Percentiles rank a stretch among this genome's conserved stretches.
phyloP scores from a whole-genome alignment of 2,329 filamentous ascomycete genomes.

The Lizonia empirigonia region DNA sequence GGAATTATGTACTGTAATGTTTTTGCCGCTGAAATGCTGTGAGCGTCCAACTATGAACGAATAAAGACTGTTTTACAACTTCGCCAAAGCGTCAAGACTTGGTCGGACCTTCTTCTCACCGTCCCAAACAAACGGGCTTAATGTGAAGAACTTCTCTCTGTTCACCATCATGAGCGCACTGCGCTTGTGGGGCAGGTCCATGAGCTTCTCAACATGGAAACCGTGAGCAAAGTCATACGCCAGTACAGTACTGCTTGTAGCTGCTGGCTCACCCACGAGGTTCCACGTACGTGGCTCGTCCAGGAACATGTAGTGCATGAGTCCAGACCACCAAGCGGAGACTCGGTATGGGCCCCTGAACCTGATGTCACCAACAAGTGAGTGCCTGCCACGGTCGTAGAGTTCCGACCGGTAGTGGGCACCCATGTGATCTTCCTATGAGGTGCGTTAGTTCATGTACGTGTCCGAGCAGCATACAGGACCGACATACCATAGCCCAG shows the following conservation, averaged over 20 bases:
- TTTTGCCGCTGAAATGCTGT: slow-evolving; percentile 2
- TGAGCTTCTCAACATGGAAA: slow-evolving; percentile 72
- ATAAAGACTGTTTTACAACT: slow-evolving; percentile 26
- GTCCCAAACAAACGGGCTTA: slow-evolving; percentile 60
- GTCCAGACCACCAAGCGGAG: slow-evolving; percentile 62
- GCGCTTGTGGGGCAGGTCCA: slow-evolving; percentile 74
- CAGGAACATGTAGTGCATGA: slow-evolving; percentile 65
- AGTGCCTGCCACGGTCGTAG: slow-evolving; percentile 66
- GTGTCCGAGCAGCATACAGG: neutral
- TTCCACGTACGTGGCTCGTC: slow-evolving; percentile 62
- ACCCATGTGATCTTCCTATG: slow-evolving; percentile 64
- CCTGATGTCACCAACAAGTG: slow-evolving; percentile 61
- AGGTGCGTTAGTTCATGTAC: slow-evolving; percentile 22
- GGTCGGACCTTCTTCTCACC: slow-evolving; percentile 44
- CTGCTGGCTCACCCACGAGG: slow-evolving; percentile 72
- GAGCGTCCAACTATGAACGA: neutral
- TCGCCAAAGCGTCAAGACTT: slow-evolving; percentile 42
- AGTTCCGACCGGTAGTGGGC: slow-evolving; percentile 62
- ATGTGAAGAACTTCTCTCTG: slow-evolving; percentile 71
- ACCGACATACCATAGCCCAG: slow-evolving; percentile 66
- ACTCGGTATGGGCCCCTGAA: slow-evolving; percentile 63
- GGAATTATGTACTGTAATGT: neutral
- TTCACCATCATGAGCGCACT: slow-evolving; percentile 70
- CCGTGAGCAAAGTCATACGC: slow-evolving; percentile 77
- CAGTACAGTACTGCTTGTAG: slow-evolving; percentile 70